Evolutionary conservation across 441 rosid species (phyloP).

Genomic region (Kokia cookei): DNA sequence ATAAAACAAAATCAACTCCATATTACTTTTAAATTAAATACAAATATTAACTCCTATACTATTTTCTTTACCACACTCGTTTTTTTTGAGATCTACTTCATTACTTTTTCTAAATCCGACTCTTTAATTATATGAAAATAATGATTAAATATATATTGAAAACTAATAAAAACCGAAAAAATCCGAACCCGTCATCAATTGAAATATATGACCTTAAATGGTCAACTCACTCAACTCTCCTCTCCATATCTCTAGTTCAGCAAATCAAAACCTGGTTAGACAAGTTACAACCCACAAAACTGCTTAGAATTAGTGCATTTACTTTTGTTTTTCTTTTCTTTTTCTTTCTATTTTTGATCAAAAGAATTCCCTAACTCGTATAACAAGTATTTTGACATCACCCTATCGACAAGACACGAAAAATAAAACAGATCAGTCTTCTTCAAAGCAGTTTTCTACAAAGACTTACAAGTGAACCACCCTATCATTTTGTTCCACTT

Average conservation of each 20-base stretch:
- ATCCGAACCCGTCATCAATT: background rate
- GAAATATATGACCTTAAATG: background rate
- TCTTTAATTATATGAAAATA: background rate
- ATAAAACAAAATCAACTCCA: too few relatives aligned
- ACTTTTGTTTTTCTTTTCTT: background rate
- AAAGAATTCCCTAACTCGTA: background rate
- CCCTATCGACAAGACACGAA: background rate
- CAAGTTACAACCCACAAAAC: background rate
- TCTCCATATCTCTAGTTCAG: background rate
- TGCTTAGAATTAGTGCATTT: background rate
- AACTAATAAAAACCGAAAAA: background rate
- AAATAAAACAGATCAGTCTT: background rate
- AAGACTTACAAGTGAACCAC: conserved; percentile 3
- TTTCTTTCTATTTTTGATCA: background rate
- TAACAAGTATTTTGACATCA: background rate
- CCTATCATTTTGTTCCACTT: background rate
- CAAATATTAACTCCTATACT: too few relatives aligned
- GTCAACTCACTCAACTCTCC: background rate
- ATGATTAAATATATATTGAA: background rate
- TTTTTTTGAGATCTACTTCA: background rate
- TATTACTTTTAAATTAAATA: too few relatives aligned
- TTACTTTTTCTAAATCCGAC: background rate
- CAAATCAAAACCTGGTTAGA: background rate
- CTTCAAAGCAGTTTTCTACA: background rate
- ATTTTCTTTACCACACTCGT: background rate